Conservation (phyloP, 371 early-diverging fungal species). For the Lichtheimia ramosa region DNA sequence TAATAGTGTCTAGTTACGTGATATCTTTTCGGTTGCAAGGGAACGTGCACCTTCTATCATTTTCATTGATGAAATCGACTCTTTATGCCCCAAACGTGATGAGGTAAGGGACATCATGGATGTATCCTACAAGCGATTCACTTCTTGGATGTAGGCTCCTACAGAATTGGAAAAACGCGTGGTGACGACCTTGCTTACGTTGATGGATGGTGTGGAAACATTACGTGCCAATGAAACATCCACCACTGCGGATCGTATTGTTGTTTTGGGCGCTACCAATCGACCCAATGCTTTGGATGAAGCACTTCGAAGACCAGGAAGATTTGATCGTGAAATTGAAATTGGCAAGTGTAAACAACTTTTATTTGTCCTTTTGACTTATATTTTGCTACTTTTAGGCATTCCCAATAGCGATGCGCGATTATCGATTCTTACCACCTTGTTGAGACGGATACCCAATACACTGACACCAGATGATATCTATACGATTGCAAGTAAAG, state of each 20-base stretch:
- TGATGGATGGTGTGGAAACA: constrained; percentile 87
- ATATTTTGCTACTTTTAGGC: too few relatives aligned
- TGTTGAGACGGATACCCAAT: constrained; percentile 74
- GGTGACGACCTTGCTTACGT: constrained; percentile 95
- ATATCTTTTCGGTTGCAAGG: constrained; percentile 82
- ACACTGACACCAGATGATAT: constrained; percentile 60
- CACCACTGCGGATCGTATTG: constrained; percentile 42
- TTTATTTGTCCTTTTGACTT: constrained; percentile 9
- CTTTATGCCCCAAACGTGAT: constrained; percentile 91
- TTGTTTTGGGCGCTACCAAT: constrained; percentile 98
- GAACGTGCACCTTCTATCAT: constrained; percentile 89
- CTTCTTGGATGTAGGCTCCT: constrained; percentile 63
- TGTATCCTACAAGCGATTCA: too few relatives aligned
- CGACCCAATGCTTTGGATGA: constrained; percentile 92
- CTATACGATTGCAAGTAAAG: constrained; percentile 56
- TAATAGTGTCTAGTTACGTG: constrained; percentile 53
- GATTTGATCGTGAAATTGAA: constrained; percentile 96
- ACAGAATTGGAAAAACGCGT: constrained; percentile 86
- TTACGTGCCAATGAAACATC: not conserved
- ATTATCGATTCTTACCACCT: constrained; percentile 73
- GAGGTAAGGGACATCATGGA: constrained; percentile 62
- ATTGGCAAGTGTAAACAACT: constrained; percentile 57
- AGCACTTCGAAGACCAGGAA: constrained; percentile 96
- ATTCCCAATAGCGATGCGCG: constrained; percentile 83
- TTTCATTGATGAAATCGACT: constrained; percentile 99